phyloP scores from a whole-genome alignment of 345 rosid genomes.

The thale cress (Arabidopsis thaliana) region DNA sequence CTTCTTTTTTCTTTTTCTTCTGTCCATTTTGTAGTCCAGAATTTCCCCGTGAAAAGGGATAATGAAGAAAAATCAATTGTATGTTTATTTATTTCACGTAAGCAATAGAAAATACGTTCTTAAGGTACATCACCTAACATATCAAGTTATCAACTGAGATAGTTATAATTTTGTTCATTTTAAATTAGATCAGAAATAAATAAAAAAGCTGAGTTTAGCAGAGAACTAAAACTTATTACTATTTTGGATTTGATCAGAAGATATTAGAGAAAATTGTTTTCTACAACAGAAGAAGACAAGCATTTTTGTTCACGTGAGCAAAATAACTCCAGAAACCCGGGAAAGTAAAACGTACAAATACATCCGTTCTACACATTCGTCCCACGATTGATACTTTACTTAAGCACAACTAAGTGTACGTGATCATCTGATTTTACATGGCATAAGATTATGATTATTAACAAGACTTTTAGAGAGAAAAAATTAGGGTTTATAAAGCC shows the following conservation, averaged over 20 bases:
- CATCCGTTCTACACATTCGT: conserved; percentile 4
- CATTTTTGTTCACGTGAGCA: conserved; percentile 38
- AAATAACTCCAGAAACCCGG: conserved; percentile 37
- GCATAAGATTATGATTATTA: background rate
- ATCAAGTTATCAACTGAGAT: background rate
- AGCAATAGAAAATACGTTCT: conserved; percentile 2
- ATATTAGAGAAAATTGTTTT: background rate
- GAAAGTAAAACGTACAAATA: conserved; percentile 37
- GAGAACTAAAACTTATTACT: background rate
- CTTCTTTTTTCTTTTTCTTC: background rate
- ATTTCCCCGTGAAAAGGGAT: conserved; percentile 12
- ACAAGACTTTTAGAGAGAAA: background rate
- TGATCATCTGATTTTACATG: background rate
- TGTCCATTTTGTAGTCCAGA: conserved; percentile 11
- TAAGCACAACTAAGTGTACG: background rate
- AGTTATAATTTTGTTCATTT: background rate
- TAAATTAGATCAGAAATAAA: background rate
- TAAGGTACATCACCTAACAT: background rate
- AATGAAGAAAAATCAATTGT: conserved; percentile 25
- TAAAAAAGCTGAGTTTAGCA: background rate
- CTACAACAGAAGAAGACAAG: conserved; percentile 34
- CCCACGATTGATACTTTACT: background rate
- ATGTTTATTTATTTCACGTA: conserved; percentile 18
- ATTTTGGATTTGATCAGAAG: conserved; percentile 16
- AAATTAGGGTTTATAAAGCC: background rate